These are phyloP conservation scores for Fraxinus nigra DNA, from an alignment of 305 asterid genomes.

Conservation along the genomic window DNA sequence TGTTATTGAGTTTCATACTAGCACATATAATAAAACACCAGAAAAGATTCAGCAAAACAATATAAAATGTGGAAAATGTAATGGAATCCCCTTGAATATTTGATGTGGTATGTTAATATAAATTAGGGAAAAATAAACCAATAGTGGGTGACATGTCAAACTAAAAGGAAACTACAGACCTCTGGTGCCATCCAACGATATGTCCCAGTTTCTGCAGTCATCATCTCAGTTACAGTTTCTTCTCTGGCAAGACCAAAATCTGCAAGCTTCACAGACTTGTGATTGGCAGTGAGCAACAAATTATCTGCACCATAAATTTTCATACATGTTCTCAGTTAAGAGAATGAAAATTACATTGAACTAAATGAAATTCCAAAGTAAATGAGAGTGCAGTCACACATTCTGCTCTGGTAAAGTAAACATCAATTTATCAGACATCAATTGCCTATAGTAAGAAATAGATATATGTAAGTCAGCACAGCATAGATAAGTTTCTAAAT, in stretches of 20 bases:
- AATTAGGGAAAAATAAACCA: background rate
- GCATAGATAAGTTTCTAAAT: background rate
- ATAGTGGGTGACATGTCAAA: background rate
- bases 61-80: background rate
- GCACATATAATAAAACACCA: background rate
- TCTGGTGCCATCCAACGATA: constrained; percentile 99
- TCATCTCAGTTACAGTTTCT: constrained; percentile 94
- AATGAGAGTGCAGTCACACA: background rate
- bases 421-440: background rate
- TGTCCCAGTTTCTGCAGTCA: constrained; percentile 99
- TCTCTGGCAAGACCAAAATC: constrained; percentile 98
- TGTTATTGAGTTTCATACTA: background rate
- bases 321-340: constrained; percentile 28
- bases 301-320: constrained; percentile 66
- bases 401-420: background rate
- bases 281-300: constrained; percentile 86
- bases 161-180: constrained; percentile 41
- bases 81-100: background rate
- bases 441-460: background rate
- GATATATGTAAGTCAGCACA: background rate
- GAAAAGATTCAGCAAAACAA: background rate
- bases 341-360: constrained; percentile 1
- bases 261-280: constrained; percentile 90
- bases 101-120: background rate
- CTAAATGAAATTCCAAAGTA: background rate